Evolutionary conservation across 2,329 filamentous ascomycete species (phyloP).

Genomic region (Amphichorda felina): DNA sequence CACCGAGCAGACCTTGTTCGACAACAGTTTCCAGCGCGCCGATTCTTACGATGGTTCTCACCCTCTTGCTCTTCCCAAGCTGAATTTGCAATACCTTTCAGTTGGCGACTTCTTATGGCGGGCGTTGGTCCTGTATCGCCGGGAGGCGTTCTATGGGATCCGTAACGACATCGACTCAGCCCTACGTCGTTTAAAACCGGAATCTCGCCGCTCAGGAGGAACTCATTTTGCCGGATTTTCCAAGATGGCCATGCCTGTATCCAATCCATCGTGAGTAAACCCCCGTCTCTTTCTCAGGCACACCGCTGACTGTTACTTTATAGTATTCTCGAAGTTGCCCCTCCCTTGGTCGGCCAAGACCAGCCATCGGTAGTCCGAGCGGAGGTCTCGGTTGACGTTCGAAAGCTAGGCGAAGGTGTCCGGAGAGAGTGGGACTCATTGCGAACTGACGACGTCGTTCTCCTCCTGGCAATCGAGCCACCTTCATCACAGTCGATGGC

Average conservation of each 20-base stretch:
- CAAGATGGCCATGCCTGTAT: conserved; percentile 81
- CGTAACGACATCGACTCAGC: conserved; percentile 81
- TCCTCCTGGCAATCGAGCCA: conserved; percentile 66
- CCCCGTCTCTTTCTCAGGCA: background rate
- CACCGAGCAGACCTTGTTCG: conserved; percentile 73
- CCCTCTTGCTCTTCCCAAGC: conserved; percentile 81
- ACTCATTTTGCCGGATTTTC: conserved; percentile 74
- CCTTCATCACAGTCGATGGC: conserved; percentile 35
- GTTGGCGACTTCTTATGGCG: conserved; percentile 96
- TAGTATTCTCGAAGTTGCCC: conserved; percentile 70
- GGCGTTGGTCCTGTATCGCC: conserved; percentile 77
- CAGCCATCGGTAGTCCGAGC: conserved; percentile 77
- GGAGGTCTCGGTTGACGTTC: conserved; percentile 76
- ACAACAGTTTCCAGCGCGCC: conserved; percentile 64
- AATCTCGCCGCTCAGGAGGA: conserved; percentile 49
- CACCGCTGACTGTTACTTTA: conserved; percentile 4
- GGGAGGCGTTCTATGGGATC: conserved; percentile 88
- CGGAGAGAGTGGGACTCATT: conserved; percentile 84
- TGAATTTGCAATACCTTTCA: conserved; percentile 92
- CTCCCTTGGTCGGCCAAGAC: conserved; percentile 70
- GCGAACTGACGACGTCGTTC: conserved; percentile 79
- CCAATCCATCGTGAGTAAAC: conserved; percentile 52
- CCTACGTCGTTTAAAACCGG: conserved; percentile 67
- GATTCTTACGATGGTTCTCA: conserved; percentile 79
- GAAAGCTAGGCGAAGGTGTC: conserved; percentile 62